Evolutionary conservation across 495 filamentous ascomycete genomes (phyloP), one percentile per base, ranked within the genome.

Genomic region (Penicillium atrosanguineum): DNA sequence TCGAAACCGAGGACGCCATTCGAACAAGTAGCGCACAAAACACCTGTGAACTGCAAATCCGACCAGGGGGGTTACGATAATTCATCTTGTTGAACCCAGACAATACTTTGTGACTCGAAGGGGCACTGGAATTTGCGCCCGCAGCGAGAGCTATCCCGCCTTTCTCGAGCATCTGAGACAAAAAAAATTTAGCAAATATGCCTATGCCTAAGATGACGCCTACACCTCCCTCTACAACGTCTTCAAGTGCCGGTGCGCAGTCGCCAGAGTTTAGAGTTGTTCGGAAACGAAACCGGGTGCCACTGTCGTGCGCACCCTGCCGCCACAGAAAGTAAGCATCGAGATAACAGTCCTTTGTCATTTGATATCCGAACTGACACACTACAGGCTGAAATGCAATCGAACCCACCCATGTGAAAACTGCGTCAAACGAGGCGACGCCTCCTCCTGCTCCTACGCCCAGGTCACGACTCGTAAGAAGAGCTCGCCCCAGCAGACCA

Each of bases 221-320:
- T 36, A 95, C 93, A 52, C 92, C 94, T 50, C 88, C 90, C n/a
- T 97, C 93, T 25, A 87, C 89, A 48, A 84, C 83, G 11, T 86
- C 87, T 0, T 91, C 90, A 14, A 88, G 81, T 60, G 85, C 82
- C 37, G 81, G 83, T 52, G 79, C 77, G 39, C 84, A 88, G 54
- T 96, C 94, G 38, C 94, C 91, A 25, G 89, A 95, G 61, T 97
- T 87, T 62, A 85, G 90, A 55, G 86, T 98, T 36, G 89, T 97
- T 47, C 85, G 93, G 57, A 96, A 95, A 73, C 84, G 94, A 65
- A 99, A 99, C 60, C 80, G 94, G 51, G 89, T 99, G 15, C 94
- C 94, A 28, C 78, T 99, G 38, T 96, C 91, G 41, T 99, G 94
- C 68, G 94, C 84, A 50, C 91, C 94, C 20, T 99, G 94, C 68